These are phyloP conservation scores for Plasmodium reichenowi DNA, from an alignment of 169 alveolate species.

Conservation along the genomic window DNA sequence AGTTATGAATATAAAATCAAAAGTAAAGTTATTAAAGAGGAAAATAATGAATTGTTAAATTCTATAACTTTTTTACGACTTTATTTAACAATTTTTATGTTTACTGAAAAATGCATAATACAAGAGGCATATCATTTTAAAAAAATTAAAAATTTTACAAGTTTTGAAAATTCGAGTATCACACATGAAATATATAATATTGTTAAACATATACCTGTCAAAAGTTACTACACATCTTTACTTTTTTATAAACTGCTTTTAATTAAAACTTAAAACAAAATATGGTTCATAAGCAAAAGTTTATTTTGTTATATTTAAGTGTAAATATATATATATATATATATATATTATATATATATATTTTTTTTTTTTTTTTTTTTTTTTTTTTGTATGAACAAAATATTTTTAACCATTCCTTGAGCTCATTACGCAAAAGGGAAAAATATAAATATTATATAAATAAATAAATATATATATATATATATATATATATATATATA, in stretches of 20 bases:
- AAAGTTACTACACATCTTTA: not conserved
- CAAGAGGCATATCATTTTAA: not conserved
- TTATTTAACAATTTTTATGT: constrained; percentile 15
- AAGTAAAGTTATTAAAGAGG: not conserved
- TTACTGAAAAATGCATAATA: constrained; percentile 3
- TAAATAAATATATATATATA: too few relatives aligned
- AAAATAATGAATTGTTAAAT: not conserved
- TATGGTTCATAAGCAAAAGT: too few relatives aligned
- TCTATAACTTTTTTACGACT: not conserved
- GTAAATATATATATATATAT: too few relatives aligned
- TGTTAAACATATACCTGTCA: not conserved
- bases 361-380: too few relatives aligned
- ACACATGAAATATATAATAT: not conserved
- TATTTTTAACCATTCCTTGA: too few relatives aligned
- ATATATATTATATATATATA: too few relatives aligned
- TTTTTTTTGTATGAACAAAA: too few relatives aligned
- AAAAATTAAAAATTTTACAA: not conserved
- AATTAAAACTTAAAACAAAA: too few relatives aligned
- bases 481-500: too few relatives aligned
- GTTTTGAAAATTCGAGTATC: not conserved
- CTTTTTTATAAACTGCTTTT: not conserved
- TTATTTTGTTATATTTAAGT: too few relatives aligned
- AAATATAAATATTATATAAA: too few relatives aligned
- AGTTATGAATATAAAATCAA: not conserved
- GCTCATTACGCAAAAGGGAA: too few relatives aligned